These are phyloP conservation scores for Fusarium sp. DNA, from an alignment of 2,329 filamentous ascomycete species.

Conservation along the genomic window DNA sequence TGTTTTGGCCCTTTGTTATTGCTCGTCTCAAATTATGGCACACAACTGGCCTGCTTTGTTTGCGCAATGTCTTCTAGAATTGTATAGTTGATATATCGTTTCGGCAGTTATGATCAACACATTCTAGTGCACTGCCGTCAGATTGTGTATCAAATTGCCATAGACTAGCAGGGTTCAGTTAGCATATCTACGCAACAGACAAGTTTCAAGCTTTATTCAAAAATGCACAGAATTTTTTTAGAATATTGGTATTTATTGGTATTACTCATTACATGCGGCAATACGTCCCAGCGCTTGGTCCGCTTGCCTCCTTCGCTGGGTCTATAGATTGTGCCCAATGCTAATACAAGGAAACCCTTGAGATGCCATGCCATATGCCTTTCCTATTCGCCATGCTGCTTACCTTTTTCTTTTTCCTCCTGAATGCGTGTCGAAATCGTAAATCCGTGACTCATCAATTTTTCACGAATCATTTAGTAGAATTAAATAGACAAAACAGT, in stretches of 20 bases:
- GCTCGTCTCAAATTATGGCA: background rate
- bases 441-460: constrained; percentile 6
- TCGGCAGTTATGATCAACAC: background rate
- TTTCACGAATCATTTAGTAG: constrained; percentile 19
- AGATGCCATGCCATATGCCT: constrained; percentile 25
- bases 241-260: constrained; percentile 26
- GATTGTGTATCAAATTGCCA: background rate
- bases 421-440: constrained; percentile 1
- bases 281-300: constrained; percentile 61
- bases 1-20: constrained; percentile 23
- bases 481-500: constrained; percentile 46
- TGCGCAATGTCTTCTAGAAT: constrained; percentile 3
- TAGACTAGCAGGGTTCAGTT: background rate
- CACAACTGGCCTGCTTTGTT: constrained; percentile 4
- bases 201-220: constrained; percentile 18
- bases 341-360: constrained; percentile 29
- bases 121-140: background rate
- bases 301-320: constrained; percentile 43
- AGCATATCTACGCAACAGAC: background rate
- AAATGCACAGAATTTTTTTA: background rate
- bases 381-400: constrained; percentile 29
- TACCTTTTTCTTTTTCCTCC: constrained; percentile 9
- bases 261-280: constrained; percentile 49
- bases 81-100: constrained; percentile 27
- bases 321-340: constrained; percentile 34